A percentile compares a stretch with the other conserved stretches of the same genome.
These are phyloP conservation scores for Pythium scleroteichum DNA, from an alignment of 352 stramenopile genomes.

Conservation along the genomic window DNA sequence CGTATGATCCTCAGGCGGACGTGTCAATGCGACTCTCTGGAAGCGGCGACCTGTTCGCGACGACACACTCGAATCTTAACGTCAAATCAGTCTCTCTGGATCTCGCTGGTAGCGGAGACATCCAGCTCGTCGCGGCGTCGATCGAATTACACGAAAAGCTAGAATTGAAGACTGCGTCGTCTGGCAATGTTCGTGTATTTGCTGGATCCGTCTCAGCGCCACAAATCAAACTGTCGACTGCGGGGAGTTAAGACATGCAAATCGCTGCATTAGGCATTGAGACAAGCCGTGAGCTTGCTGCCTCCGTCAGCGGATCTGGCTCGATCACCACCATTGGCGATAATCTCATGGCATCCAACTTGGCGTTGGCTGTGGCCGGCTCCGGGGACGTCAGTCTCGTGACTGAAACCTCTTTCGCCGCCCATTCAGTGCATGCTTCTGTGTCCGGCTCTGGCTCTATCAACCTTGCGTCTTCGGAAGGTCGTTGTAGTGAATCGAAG, in stretches of 20 bases:
- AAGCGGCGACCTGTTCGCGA: slow-evolving; percentile 27
- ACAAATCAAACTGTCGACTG: slow-evolving; percentile 8
- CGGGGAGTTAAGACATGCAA: slow-evolving; percentile 31
- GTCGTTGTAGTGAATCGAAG: slow-evolving; percentile 14
- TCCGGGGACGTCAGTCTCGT: slow-evolving; percentile 29
- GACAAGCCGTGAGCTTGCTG: neutral
- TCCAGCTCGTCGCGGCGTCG: slow-evolving; percentile 30
- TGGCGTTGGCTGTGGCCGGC: slow-evolving; percentile 23
- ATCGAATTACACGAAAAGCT: slow-evolving; percentile 13
- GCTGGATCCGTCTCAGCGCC: slow-evolving; percentile 9
- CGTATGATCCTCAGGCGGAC: slow-evolving; percentile 14
- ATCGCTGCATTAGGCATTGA: slow-evolving; percentile 17
- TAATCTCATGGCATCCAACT: slow-evolving; percentile 7
- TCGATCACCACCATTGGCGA: slow-evolving; percentile 18
- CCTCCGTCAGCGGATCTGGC: slow-evolving; percentile 16
- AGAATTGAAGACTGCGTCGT: slow-evolving; percentile 13
- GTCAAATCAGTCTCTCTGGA: slow-evolving; percentile 28
- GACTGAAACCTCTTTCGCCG: slow-evolving; percentile 20
- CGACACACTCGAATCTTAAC: slow-evolving; percentile 15
- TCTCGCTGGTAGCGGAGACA: slow-evolving; percentile 30
- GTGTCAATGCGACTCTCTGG: slow-evolving; percentile 26
- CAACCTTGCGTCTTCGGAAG: slow-evolving; percentile 13
- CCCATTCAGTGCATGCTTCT: slow-evolving; percentile 16
- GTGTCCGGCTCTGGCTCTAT: slow-evolving; percentile 30
- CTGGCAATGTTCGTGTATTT: slow-evolving; percentile 26